Evolutionary conservation across 768 basidiomycete genomes (phyloP).

Genomic region (Boletus rubropictus): DNA sequence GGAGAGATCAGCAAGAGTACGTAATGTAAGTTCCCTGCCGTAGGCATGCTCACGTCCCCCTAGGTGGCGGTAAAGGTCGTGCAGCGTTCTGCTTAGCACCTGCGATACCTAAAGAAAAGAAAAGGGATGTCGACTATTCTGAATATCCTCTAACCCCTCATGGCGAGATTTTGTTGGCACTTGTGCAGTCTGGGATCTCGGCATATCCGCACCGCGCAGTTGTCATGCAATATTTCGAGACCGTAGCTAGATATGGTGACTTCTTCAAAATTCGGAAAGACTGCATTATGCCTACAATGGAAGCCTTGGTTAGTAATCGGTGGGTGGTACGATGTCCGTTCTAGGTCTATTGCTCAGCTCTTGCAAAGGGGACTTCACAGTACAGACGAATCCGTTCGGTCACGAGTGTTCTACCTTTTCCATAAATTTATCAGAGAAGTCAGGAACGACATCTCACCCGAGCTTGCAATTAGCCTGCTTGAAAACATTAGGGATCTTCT

Average conservation of each 20-base stretch:
- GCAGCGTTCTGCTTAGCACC: constrained; percentile 82
- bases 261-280: constrained; percentile 94
- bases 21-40: constrained; percentile 19
- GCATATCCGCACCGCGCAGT: constrained; percentile 81
- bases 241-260: constrained; percentile 84
- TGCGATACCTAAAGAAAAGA: constrained; percentile 58
- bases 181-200: constrained; percentile 79
- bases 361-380: constrained; percentile 78
- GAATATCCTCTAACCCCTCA: constrained; percentile 82
- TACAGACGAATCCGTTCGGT: constrained; percentile 57
- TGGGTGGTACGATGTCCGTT: constrained; percentile 33
- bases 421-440: constrained; percentile 85
- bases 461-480: constrained; percentile 67
- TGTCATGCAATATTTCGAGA: constrained; percentile 88
- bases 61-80: constrained; percentile 77
- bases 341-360: constrained; percentile 1
- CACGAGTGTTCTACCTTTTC: constrained; percentile 88
- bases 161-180: constrained; percentile 82
- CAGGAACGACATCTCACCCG: constrained; percentile 66
- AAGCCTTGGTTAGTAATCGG: constrained; percentile 83
- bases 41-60: constrained; percentile 3
- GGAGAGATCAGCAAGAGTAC: constrained; percentile 89
- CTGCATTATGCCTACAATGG: constrained; percentile 79
- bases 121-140: constrained; percentile 64
- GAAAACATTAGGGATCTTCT: constrained; percentile 74